These are phyloP conservation scores for Chaetomium strumarium DNA, from an alignment of 2,329 filamentous ascomycete genomes.

Conservation along the genomic window DNA sequence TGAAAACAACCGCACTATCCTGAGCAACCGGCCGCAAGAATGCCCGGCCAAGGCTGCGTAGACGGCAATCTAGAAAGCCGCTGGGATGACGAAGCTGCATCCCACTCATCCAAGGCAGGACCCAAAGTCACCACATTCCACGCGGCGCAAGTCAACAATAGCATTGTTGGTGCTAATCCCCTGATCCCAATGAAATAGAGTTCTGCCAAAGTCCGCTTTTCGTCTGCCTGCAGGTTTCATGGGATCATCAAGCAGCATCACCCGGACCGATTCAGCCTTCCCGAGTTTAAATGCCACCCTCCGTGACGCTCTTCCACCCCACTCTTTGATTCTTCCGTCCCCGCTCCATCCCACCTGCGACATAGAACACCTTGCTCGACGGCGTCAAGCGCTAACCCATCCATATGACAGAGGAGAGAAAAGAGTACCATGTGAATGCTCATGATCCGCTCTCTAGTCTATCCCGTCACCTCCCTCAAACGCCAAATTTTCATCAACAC, in stretches of 20 bases:
- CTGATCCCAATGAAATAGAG: neutral
- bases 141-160: neutral
- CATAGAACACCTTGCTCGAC: neutral
- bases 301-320: neutral
- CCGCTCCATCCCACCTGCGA: neutral
- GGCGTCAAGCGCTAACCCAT: neutral
- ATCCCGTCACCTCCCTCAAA: constrained; percentile 10
- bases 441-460: constrained; percentile 18
- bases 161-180: neutral
- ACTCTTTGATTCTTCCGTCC: neutral
- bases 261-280: neutral
- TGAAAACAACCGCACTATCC: neutral
- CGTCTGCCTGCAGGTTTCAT: neutral
- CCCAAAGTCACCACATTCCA: constrained; percentile 1
- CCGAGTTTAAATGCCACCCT: neutral
- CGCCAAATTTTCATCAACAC: constrained; percentile 8
- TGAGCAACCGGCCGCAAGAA: neutral
- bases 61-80: neutral
- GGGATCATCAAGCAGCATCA: neutral
- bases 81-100: neutral
- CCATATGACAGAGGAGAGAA: constrained; percentile 4
- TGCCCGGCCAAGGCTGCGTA: neutral
- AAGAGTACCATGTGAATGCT: constrained; percentile 10
- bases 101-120: neutral
- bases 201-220: neutral